Evolutionary conservation across 2,329 filamentous ascomycete genomes (phyloP), one percentile per base, ranked within the genome.

Genomic region (Xylaria sp.): DNA sequence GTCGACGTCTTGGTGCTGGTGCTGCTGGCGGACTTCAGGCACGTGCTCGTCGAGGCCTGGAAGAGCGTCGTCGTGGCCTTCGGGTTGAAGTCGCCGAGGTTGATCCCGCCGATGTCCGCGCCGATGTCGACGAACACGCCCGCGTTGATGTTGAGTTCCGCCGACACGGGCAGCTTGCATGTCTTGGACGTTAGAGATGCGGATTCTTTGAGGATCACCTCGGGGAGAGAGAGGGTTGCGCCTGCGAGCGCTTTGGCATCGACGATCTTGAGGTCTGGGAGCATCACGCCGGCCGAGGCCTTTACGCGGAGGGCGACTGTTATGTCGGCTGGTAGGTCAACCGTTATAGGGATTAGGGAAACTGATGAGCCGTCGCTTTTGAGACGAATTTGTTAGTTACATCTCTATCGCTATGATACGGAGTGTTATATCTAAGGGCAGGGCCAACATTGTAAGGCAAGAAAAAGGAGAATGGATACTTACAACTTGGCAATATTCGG

Each of bases 81-180:
- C 9, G 75, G 75, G 61, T 75, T 72, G 69, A 75, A 69, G 8
- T 73, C 71, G 17, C 55, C 68, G 34, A 76, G 17, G 9, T 68
- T 27, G 54, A 73, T 14, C 61, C 70, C 68, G 1, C n/a, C 74
- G 51, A 77, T 30, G 19, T 73, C 71, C 6, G 72, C 74, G 53
- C 74, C 75, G 60, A 77, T 60, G 61, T 77, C 75, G 30, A 76
- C 71, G 64, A 72, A 76, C 1, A 70, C 72, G 51, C 75, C 75
- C n/a, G 75, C 75, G 68, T 77, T 77, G 70, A 77, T 75, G 73
- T 77, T 73, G 21, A 77, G 64, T 47, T 75, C 74, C 14, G 75
- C 75, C 1, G 67, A 67, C 3, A 70, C 72, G 11, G 72, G 70
- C 17, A 75, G 24, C 5, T 34, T 59, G 67, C 72, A 75, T 19